Base-by-base conservation (phyloP, 164 flowering plant genomes). In the Nelumbo lutea region DNA sequence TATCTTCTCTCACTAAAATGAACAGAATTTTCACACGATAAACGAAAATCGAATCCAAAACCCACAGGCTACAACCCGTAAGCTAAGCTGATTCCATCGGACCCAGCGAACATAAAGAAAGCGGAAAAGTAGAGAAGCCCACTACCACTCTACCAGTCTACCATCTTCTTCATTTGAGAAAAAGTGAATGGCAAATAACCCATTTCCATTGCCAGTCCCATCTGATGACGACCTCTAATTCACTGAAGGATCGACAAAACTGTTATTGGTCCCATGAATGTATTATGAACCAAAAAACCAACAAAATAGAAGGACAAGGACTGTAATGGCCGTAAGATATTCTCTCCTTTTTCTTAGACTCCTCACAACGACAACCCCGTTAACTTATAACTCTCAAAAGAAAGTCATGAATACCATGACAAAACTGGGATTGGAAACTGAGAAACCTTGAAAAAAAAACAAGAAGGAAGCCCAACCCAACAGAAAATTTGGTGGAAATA, bases 231-330 rank as follows among this genome's bases (percentile, higher is more conserved):
- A 27, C 27, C 27, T 27, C 27, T 27, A 46, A 46, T 4, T 46
- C 48, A 46, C 48, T 4, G 48, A 46, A 46, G 7, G 48, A 4
- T 7, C 48, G 48, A 53, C 61, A 65, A 65, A 50, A 40, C 42
- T 44, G 27, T 44, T 51, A 47, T 9, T 6, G 57, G 48, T 52
- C 67, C 10, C 56, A 65, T 62, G 76, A 75, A 62, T 72, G 72
- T 45, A 70, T 64, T 68, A 68, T 70, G 72, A 70, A 27, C 44
- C 62, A 59, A 59, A 67, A 50, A 68, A 8, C 68, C 68, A 13
- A 57, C 39, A 66, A 53, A 27, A 57, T 42, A 63, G 46, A 51
- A 9, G 65, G 48, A 43, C 5, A 27, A 13, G 61, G 45, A 61
- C 10, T 45, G 74, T 2, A 47, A 67, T 75, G 27, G 27, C 71